Base-by-base conservation (phyloP, 1,284 basidiomycete species). In the Naganishia albida region DNA sequence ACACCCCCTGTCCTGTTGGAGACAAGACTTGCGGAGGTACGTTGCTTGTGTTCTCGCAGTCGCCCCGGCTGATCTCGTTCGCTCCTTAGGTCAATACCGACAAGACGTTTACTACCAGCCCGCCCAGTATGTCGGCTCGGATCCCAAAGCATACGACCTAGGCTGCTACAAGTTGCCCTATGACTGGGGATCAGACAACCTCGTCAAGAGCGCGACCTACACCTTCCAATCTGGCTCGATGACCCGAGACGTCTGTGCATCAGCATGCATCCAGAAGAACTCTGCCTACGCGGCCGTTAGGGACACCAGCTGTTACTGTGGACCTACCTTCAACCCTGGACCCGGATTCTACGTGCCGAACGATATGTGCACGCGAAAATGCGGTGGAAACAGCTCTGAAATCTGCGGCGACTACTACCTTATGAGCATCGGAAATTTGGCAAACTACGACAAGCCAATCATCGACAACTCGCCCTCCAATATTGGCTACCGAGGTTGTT, bases 251-350 rank as follows among this genome's bases (percentile, higher is more conserved):
- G 25, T 57, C 12, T 73, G 72, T 52, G 49, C 60, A 3, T 49
- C 64, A 8, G 59, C 68, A 1, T 74, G 73, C 67, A 25, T 62
- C 43, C 50, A 64, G 26, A 51, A 70, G 8, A 67, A 64, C 10
- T 67, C 70, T 43, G 48, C 67, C 18, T 70, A 64, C 44, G 67
- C 72, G 26, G 70, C 70, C 49, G 66, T 67, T 6, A n/a, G 55
- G 23, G 55, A 56, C 28, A 65, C 54, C 28, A 30, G 28, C 44
- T 65, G 49, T 49, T 65, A 56, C 38, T 55, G 63, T 13, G 49
- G 49, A 25, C 30, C 63, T 2, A 30, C 25, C 12, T 39, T 59
- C 18, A 50, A 34, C 16, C 51, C 48, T 13, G 63, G 53, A n/a
- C 43, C 63, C 8, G 63, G 48, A 16, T 49, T 57, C 39, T 65